Evolutionary conservation across 371 early-diverging fungal genomes (phyloP), one percentile per base, ranked within the genome.

Genomic region (Vavraia culicis): DNA sequence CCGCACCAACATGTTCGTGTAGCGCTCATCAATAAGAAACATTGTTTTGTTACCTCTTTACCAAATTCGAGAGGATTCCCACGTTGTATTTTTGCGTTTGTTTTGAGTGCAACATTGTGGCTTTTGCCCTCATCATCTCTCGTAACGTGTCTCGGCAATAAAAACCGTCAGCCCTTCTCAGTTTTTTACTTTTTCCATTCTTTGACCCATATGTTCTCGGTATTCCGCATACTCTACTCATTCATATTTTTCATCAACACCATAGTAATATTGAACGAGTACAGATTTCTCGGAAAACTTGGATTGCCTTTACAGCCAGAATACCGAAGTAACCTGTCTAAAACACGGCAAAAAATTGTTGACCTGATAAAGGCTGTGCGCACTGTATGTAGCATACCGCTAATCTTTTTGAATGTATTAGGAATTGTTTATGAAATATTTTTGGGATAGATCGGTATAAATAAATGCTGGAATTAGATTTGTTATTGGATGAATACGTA

Each of bases 391-490:
- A 64, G 43, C 42, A 52, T 62, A 11, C 63, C 66, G 27, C 20
- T 66, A 3, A 44, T 66, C 1, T 34, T 49, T 14, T 4, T 62
- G 14, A 66, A 66, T 52, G 49, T 56, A 38, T 3, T 66, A 4
- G 56, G 49, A 43, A 59, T 62, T 34, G 9, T 56, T 32, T 66
- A 62, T 41, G 66, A 66, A 46, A 5, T 56, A 20, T 59, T 61
- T 13, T 40, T 62, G 27, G 62, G 57, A 44, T 52, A 60, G 19
- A 39, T 4, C 2, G 21, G 7, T 39, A 20, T 39, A 7, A 39
- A 39, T 27, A 27, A 27, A 27, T 7, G 27, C 7, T 2, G 27
- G 7, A 27, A 27, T 27, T 27, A 27, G 27, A 27, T 27, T 27
- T 27, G 27, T 27, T 27, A 27, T 27, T 27, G 27, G 27, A 7